Percentiles rank a stretch among this genome's conserved stretches.
Evolutionary conservation across 2,329 filamentous ascomycete genomes (phyloP).

Genomic region (Fusarium sp.): DNA sequence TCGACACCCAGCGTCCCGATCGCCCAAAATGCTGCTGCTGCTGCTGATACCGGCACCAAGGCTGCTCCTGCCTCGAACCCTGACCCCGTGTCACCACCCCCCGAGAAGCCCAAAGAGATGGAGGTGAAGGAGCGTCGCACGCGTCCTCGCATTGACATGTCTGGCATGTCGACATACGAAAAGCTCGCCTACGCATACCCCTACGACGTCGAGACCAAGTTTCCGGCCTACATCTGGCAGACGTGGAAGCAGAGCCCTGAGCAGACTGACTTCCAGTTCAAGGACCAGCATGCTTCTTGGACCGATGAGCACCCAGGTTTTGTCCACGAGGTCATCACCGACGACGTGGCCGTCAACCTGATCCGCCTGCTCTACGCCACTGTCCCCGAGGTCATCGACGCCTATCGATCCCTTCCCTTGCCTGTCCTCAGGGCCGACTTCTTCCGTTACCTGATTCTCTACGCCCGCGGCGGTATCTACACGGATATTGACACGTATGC

Average conservation of each 20-base stretch:
- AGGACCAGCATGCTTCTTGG: conserved; percentile 89
- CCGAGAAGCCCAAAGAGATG: conserved; percentile 31
- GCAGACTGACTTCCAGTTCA: conserved; percentile 78
- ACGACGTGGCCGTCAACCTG: conserved; percentile 81
- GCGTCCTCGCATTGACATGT: conserved; percentile 68
- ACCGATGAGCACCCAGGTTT: conserved; percentile 86
- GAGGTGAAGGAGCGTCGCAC: conserved; percentile 38
- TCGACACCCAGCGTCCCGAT: conserved; percentile 34
- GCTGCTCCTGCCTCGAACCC: conserved; percentile 38
- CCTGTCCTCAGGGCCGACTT: conserved; percentile 81
- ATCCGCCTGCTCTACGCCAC: conserved; percentile 86
- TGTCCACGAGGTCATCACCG: conserved; percentile 96
- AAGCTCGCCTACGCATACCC: conserved; percentile 94
- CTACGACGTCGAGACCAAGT: conserved; percentile 86
- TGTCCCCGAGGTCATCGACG: conserved; percentile 78
- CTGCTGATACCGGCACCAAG: conserved; percentile 27
- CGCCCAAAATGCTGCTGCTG: conserved; percentile 23
- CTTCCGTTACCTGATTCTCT: conserved; percentile 75
- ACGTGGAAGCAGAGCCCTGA: conserved; percentile 92
- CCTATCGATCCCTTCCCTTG: conserved; percentile 75
- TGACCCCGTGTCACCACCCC: conserved; percentile 27
- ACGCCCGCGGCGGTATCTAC: conserved; percentile 73
- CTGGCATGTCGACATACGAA: conserved; percentile 73
- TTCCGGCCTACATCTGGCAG: conserved; percentile 99
- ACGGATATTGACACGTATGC: conserved; percentile 91